A percentile compares a stretch with the other conserved stretches of the same genome.
phyloP scores from a whole-genome alignment of 225 moss, liverwort and hornwort genomes.

The Polytrichum formosum region DNA sequence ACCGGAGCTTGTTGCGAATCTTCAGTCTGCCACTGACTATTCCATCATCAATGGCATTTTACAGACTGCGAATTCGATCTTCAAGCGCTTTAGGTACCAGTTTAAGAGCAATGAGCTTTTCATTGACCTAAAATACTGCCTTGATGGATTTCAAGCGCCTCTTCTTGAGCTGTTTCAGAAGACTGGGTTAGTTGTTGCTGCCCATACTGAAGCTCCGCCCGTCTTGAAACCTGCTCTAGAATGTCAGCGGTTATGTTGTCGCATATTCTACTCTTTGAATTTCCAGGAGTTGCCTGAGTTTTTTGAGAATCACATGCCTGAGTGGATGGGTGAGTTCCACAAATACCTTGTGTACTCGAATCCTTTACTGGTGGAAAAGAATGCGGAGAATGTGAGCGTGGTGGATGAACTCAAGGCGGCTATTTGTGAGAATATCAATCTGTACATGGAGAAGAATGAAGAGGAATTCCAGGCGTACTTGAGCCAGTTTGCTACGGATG shows the following conservation, averaged over 20 bases:
- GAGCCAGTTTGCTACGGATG: constrained; percentile 82
- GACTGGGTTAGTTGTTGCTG: constrained; percentile 59
- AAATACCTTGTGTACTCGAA: constrained; percentile 74
- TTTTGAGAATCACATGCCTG: constrained; percentile 95
- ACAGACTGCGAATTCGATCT: constrained; percentile 93
- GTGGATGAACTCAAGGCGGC: constrained; percentile 91
- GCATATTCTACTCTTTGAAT: constrained; percentile 90
- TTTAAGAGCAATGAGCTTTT: constrained; percentile 86
- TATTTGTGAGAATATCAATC: constrained; percentile 91
- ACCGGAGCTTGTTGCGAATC: constrained; percentile 75
- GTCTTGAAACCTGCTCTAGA: constrained; percentile 67
- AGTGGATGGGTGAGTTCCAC: constrained; percentile 99
- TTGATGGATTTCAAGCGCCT: constrained; percentile 87
- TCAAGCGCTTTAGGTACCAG: constrained; percentile 98
- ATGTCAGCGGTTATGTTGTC: constrained; percentile 87
- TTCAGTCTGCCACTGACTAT: constrained; percentile 59
- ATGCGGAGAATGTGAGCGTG: constrained; percentile 61
- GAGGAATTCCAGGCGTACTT: constrained; percentile 93
- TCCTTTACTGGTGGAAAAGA: constrained; percentile 52
- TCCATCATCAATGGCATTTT: constrained; percentile 82
- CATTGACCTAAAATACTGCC: constrained; percentile 90
- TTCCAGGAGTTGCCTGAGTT: constrained; percentile 99
- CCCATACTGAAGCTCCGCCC: constrained; percentile 46
- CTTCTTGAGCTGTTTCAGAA: constrained; percentile 78
- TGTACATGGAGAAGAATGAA: constrained; percentile 99